Base-by-base conservation (phyloP, 2,329 filamentous ascomycete genomes). In the Hypoxylon sp. region DNA sequence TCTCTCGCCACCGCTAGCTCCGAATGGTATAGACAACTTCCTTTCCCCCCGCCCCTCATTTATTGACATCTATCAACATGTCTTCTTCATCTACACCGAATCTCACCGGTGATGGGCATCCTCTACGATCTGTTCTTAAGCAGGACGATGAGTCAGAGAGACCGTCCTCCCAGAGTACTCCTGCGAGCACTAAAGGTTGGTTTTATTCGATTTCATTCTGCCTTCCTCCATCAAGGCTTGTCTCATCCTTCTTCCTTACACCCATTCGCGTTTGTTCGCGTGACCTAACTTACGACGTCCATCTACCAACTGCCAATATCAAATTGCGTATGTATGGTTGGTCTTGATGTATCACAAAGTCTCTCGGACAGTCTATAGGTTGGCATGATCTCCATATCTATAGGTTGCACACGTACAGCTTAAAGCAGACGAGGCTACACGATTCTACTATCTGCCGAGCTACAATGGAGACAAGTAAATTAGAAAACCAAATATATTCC, bases 121-220 rank as follows among this genome's bases (percentile, higher is more conserved):
- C 75, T 19, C 72, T 77, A 22, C 75, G 76, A 19, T 76, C 77
- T 55, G 76, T 75, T 48, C 63, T 79, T 59, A 79, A 77, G 61
- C 71, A 76, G 37, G 77, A 79, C 17, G 76, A 78, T 60, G 77
- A 78, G 44, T 58, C 69, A 14, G 76, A 78, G 42, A 71, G 73
- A 31, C 50, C 69, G 3, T 72, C 74, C 1, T 60, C 74, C 19
- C 66, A 67, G 17, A 74, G 71, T 58, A 67, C 67, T 33, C 55
- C 59, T 39, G 57, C 71, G 10, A 73, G 66, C 22, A 55, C 63
- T 11, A 77, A 78, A 78, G 76, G 76, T 78, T 69, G 55, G 76
- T 74, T 22, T 22, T 19, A 11, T 71, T 54, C 50, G 19, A 47
- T 48, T 29, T 26, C 35, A n/a, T 47, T 33, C 58, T 52, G 3